Evolutionary conservation across 768 basidiomycete genomes (phyloP), one percentile per base, ranked within the genome.

Genomic region (Auricularia sp.): DNA sequence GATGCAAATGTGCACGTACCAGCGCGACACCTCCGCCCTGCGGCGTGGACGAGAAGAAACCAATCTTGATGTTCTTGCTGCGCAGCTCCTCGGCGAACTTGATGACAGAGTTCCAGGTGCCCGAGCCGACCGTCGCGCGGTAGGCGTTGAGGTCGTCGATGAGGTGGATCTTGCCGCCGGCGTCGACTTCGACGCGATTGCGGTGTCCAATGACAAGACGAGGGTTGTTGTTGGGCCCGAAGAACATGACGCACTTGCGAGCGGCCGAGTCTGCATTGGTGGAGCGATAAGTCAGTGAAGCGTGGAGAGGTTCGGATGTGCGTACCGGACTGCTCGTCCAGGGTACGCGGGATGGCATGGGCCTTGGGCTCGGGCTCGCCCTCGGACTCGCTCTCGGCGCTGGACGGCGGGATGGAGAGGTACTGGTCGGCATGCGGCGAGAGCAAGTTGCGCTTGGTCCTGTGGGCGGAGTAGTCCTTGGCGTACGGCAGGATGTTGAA

Each of bases 21-120:
- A 98, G 84, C 54, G 95, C 95, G 67, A 98, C 95, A 73, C 95
- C 94, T 72, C 94, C 87, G 80, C 94, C 94, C 78, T 96, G 93
- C 11, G 94, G 94, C 5, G 95, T 98, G 10, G 92, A 94, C 35
- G 90, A 93, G 77, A 96, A 96, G 83, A 96, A 96, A 29, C 88
- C 89, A 68, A 96, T 90, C 75, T 90, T 92, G 73, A 92, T 79
- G 67, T 94, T 89, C 77, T 89, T 92, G 74, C 89, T 86, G 65
- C 87, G 86, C 54, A 97, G 82, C 71, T 94, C 92, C 62, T 89
- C 85, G 3, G 90, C 89, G 58, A 94, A 86, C 70, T 89, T 89
- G 73, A 77, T 80, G 66, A 95, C 90, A 0, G 90, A 82, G 68
- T 86, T 87, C 92, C 91, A 95, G 2, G 91, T 88, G 64, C 85